phyloP scores from a whole-genome alignment of 371 early-diverging fungal species.

The Coemansia sp. region DNA sequence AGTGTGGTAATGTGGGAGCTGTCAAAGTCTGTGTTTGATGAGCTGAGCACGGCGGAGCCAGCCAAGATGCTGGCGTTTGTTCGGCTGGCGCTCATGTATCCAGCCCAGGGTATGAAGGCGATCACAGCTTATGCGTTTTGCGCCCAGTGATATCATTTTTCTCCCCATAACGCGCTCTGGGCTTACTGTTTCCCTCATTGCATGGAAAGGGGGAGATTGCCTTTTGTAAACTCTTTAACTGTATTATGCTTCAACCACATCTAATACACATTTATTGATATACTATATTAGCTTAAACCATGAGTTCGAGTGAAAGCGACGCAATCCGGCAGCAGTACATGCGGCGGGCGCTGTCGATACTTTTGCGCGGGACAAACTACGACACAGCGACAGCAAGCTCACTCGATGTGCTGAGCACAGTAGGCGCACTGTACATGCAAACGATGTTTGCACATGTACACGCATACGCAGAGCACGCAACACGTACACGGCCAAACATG shows the following conservation, averaged over 20 bases:
- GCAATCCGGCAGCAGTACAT: slow-evolving; percentile 25
- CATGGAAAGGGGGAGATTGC: background rate
- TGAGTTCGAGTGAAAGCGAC: slow-evolving; percentile 13
- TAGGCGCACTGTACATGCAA: slow-evolving; percentile 42
- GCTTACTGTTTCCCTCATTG: background rate
- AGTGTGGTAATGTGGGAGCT: slow-evolving; percentile 69
- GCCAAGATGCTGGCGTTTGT: slow-evolving; percentile 58
- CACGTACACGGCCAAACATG: slow-evolving; percentile 47
- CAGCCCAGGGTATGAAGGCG: slow-evolving; percentile 59
- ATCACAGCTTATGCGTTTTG: slow-evolving; percentile 64
- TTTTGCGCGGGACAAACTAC: slow-evolving; percentile 28
- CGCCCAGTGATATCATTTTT: slow-evolving; percentile 27
- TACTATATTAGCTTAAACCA: slow-evolving; percentile 2
- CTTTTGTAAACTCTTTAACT: too few relatives aligned
- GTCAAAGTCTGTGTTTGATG: slow-evolving; percentile 57
- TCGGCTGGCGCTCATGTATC: slow-evolving; percentile 58
- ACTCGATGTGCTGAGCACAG: slow-evolving; percentile 39
- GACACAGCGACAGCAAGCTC: slow-evolving; percentile 23
- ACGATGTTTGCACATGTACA: slow-evolving; percentile 45
- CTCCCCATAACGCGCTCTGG: background rate
- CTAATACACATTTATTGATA: too few relatives aligned
- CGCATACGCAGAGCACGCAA: slow-evolving; percentile 47
- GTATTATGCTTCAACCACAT: too few relatives aligned
- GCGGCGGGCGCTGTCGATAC: slow-evolving; percentile 35
- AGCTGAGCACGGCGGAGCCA: slow-evolving; percentile 58